Percentiles rank a stretch among this genome's conserved stretches.
phyloP scores from a whole-genome alignment of 2,329 filamentous ascomycete genomes.

The Fusarium staphyleae region DNA sequence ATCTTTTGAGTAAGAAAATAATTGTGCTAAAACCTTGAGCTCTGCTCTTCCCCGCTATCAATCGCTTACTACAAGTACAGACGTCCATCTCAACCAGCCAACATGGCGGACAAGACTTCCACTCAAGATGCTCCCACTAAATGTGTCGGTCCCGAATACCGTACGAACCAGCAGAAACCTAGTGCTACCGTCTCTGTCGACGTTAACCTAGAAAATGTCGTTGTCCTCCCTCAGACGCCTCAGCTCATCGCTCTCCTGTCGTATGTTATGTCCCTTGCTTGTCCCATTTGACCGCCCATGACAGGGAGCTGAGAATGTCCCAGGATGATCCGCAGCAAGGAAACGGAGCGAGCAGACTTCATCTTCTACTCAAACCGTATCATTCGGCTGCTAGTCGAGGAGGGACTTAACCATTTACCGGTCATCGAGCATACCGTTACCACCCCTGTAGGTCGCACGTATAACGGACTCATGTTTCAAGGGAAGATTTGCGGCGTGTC shows the following conservation, averaged over 20 bases:
- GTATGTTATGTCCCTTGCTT: constrained; percentile 76
- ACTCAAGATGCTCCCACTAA: constrained; percentile 54
- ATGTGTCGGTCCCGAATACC: constrained; percentile 82
- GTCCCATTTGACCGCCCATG: constrained; percentile 20
- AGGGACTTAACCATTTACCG: constrained; percentile 95
- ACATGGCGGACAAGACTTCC: constrained; percentile 38
- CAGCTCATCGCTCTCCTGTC: constrained; percentile 97
- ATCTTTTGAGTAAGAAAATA: no score
- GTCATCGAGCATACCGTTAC: constrained; percentile 88
- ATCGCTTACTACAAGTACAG: constrained; percentile 8
- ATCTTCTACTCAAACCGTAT: constrained; percentile 99
- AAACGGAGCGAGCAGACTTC: constrained; percentile 91
- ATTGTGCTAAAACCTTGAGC: constrained; percentile 4
- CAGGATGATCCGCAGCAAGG: constrained; percentile 94
- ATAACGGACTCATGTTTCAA: constrained; percentile 92
- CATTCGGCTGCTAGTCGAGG: constrained; percentile 94
- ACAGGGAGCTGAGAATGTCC: constrained; percentile 32
- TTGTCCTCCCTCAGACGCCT: constrained; percentile 89
- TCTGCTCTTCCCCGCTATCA: constrained; percentile 15
- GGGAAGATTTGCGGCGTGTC: constrained; percentile 98
- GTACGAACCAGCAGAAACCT: constrained; percentile 77
- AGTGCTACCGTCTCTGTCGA: constrained; percentile 87
- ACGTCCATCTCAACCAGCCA: constrained; percentile 24
- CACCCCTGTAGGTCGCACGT: constrained; percentile 87
- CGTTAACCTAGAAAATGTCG: constrained; percentile 84